These are phyloP conservation scores for Sarcocystis neurona DNA, from an alignment of 169 alveolate species.

Conservation along the genomic window DNA sequence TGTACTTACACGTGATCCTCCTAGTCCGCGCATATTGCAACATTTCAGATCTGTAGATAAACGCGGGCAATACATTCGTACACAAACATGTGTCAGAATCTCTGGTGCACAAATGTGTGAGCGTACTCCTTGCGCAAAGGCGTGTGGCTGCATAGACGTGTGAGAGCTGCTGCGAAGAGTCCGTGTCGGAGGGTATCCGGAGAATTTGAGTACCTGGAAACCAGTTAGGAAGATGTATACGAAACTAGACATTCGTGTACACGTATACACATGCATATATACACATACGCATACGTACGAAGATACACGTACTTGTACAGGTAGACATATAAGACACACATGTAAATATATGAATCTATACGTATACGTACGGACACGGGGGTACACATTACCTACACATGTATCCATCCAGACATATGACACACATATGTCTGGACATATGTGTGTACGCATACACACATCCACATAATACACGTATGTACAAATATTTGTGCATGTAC, in stretches of 20 bases:
- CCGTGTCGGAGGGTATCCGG: not conserved
- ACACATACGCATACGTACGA: not conserved
- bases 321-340: not conserved
- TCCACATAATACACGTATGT: not conserved
- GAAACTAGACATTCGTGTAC: not conserved
- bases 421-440: not conserved
- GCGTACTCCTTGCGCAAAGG: not conserved
- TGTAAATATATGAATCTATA: not conserved
- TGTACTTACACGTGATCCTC: too few relatives aligned
- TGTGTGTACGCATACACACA: not conserved
- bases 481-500: not conserved
- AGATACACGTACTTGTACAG: not conserved
- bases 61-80: too few relatives aligned
- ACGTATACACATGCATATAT: not conserved
- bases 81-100: not conserved
- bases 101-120: not conserved
- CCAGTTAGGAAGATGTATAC: not conserved
- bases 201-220: not conserved
- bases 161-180: not conserved
- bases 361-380: too few relatives aligned
- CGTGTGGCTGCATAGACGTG: not conserved
- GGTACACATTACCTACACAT: not conserved
- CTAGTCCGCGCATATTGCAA: too few relatives aligned
- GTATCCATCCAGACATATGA: not conserved
- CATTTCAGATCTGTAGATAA: too few relatives aligned